Evolutionary conservation across 192 early-diverging fungal genomes (phyloP).

Genomic region (Coemansia reversa): DNA sequence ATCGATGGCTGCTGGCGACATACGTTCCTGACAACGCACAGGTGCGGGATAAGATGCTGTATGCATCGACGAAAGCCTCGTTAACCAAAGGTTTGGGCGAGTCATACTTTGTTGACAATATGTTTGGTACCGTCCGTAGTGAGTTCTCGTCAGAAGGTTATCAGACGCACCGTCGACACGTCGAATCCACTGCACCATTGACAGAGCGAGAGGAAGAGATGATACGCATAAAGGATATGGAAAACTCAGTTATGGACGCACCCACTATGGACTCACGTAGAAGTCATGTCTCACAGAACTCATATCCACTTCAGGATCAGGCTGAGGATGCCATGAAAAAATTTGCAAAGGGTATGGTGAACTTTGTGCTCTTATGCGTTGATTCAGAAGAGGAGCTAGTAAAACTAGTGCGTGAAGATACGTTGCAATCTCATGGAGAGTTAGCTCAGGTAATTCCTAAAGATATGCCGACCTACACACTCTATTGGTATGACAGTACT

Average conservation of each 20-base stretch:
- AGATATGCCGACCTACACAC: slow-evolving; percentile 66
- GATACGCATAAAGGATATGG: slow-evolving; percentile 51
- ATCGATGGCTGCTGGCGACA: slow-evolving; percentile 72
- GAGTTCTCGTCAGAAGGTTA: slow-evolving; percentile 44
- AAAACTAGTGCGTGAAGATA: slow-evolving; percentile 44
- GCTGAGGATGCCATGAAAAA: slow-evolving; percentile 62
- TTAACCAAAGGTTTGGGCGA: slow-evolving; percentile 80
- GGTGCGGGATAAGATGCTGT: slow-evolving; percentile 93
- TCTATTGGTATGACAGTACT: slow-evolving; percentile 40
- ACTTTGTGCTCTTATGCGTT: slow-evolving; percentile 62
- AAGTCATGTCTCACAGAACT: slow-evolving; percentile 65
- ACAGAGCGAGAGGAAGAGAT: slow-evolving; percentile 84
- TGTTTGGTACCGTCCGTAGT: slow-evolving; percentile 68
- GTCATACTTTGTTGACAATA: slow-evolving; percentile 72
- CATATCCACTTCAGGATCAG: slow-evolving; percentile 61
- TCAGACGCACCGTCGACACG: slow-evolving; percentile 28
- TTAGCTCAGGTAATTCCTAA: slow-evolving; percentile 56
- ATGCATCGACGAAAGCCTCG: slow-evolving; percentile 81
- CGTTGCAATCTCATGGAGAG: slow-evolving; percentile 49
- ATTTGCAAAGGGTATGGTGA: slow-evolving; percentile 54
- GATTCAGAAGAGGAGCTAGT: slow-evolving; percentile 59
- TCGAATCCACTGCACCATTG: slow-evolving; percentile 70
- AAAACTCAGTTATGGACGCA: slow-evolving; percentile 11
- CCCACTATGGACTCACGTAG: slow-evolving; percentile 56
- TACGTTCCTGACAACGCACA: slow-evolving; percentile 80